Evolutionary conservation across 1,139 yeast species (phyloP), one percentile per base, ranked within the genome.

Genomic region (Hansenula lynferdii): DNA sequence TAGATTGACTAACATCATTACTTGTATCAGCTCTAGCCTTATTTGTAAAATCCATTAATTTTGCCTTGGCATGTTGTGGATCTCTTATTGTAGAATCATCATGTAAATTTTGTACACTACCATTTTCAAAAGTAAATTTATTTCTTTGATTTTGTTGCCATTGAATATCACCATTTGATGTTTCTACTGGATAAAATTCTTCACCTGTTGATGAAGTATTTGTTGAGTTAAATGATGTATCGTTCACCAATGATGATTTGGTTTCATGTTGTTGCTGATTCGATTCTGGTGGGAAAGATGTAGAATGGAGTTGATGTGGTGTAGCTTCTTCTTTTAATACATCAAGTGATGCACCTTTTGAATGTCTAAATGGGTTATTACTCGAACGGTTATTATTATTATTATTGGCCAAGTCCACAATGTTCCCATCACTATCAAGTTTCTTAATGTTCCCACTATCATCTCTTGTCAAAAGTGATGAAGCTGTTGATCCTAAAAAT

Each of bases 401-500:
- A 15, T 27, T 18, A 42, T 18, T 35, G 17, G 35, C 42, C 14
- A 36, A 12, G 8, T 46, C 69, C 8, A 71, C 69, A 19, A 75
- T 64, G 49, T 75, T 74, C 2, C 81, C 81, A 49, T 72, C 72
- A 44, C 78, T 72, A 48, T 76, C 80, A 32, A 75, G 57, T 48
- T 73, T 60, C 49, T 74, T 77, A 39, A 75, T 51, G 49, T 75
- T 75, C 2, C 70, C 74, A 34, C 59, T 54, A 32, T 53, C 56
- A 28, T 53, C 55, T 36, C 58, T 45, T 6, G 54, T 47, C 24
- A 54, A 37, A 19, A 52, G 47, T 3, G 57, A 49, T 6, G 55
- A 49, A 1, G 51, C 48, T 1, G 50, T 43, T 7, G 51, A 44
- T 1, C 53, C 58, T 42, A 56, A 42, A 40, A 63, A 64, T 2